A percentile compares a stretch with the other conserved stretches of the same genome.
Evolutionary conservation across 768 basidiomycete genomes (phyloP).

Genomic region (Boletellus emodensis): DNA sequence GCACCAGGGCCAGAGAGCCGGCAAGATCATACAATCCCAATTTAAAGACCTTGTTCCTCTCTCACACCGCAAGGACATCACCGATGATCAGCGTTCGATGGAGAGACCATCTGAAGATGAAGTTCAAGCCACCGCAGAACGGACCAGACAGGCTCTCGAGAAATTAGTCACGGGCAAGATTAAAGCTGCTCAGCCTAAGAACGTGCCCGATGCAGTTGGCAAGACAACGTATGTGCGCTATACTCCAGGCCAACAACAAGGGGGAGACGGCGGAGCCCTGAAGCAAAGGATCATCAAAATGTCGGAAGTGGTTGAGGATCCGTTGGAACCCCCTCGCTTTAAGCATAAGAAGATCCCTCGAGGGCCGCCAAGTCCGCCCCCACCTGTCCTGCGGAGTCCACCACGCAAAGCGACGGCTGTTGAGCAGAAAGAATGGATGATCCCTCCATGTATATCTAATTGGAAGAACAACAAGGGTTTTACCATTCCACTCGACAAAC

Average conservation of each 20-base stretch:
- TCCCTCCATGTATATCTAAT: conserved; percentile 98
- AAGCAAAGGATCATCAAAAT: conserved; percentile 99
- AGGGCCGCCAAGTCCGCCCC: conserved; percentile 94
- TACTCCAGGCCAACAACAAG: conserved; percentile 88
- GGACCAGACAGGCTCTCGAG: conserved; percentile 87
- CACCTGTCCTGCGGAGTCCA: conserved; percentile 91
- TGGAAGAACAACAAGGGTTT: conserved; percentile 99
- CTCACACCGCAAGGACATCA: conserved; percentile 81
- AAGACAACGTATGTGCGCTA: conserved; percentile 92
- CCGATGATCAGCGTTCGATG: conserved; percentile 68
- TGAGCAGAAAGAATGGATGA: conserved; percentile 99
- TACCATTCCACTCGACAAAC: conserved; percentile 97
- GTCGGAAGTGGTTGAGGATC: conserved; percentile 97
- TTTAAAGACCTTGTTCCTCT: conserved; percentile 98
- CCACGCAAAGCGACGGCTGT: conserved; percentile 94
- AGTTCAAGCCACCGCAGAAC: conserved; percentile 85
- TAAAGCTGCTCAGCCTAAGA: conserved; percentile 97
- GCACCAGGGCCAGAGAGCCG: conserved; percentile 86
- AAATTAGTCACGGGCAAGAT: conserved; percentile 94
- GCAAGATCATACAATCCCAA: conserved; percentile 86
- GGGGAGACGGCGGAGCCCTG: conserved; percentile 49
- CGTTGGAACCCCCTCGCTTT: conserved; percentile 93
- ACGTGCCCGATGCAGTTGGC: conserved; percentile 80
- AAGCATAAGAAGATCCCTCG: conserved; percentile 99
- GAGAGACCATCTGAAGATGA: conserved; percentile 94